Base-by-base conservation (phyloP, 208 protist species). In the Leishmania gerbilli region DNA sequence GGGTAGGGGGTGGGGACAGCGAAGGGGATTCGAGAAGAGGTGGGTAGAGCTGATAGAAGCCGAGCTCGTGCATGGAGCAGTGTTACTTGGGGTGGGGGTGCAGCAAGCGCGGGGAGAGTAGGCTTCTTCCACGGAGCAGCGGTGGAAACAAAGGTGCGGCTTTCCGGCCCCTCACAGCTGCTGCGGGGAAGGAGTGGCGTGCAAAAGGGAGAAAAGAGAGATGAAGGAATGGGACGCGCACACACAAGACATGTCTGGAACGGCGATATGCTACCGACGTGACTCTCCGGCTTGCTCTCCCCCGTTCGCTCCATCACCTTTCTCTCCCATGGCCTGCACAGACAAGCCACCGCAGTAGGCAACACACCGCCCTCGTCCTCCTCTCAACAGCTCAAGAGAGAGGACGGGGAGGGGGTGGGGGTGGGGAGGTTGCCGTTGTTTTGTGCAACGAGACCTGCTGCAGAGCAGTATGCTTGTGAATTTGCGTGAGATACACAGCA, bases 131-230 rank as follows among this genome's bases (percentile, higher is more conserved):
- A 31, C 7, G 58, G 9, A 13, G 58, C 27, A 64, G 11, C 58
- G n/a, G 11, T 34, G 19, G 58, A 64, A 13, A 8, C 27, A 64
- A 64, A 31, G 58, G 27, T 31, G 27, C 27, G 8, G 13, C 27
- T 64, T 64, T 64, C 27, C 27, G 58, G 58, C 27, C 58, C 58
- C 58, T 21, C 58, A 64, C 58, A 27, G 67, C 31, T 69, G 64
- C 37, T 5, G n/a, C 19, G 37, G 21, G 51, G 34, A 24, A 19
- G 37, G 2, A 9, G 72, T 64, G 72, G 31, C 34, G 49, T 56
- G 37, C 76, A 9, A 24, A 34, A 79, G 34, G n/a, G 55, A 76
- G 68, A 74, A 4, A 69, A 68, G 65, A 34, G 55, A 81, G 55
- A 37, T 47, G 60, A 71, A 4, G n/a, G 62, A 27, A 42, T 71